Evolutionary conservation across 1,139 yeast genomes (phyloP), one percentile per base, ranked within the genome.

Genomic region (Yamadazyma sp.): DNA sequence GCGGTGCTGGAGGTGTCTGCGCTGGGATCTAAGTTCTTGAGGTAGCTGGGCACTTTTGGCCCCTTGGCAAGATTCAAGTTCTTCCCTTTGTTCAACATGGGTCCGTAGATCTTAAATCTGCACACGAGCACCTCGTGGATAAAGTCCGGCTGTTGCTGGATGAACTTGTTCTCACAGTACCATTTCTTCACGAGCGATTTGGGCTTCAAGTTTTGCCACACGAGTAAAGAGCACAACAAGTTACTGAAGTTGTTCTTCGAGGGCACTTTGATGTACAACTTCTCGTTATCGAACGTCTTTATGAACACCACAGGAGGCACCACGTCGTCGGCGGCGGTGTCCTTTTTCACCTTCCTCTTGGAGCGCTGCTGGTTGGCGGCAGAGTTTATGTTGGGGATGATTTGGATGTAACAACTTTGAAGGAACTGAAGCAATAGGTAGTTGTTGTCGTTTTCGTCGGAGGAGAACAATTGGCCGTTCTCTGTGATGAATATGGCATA

Each of bases 171-270:
- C 36, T 65, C 66, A 43, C 67, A 66, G 45, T 65, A 68, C 81
- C 81, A 74, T 55, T 82, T 82, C 46, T 78, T 76, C 23, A 73
- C 74, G 12, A 83, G 57, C 0, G 88, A 87, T 31, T 62, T 68
- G 2, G 83, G 79, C 45, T 68, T 74, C 49, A 83, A 54, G 35
- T 75, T 69, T 48, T 81, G 84, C 92, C 94, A 84, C 34, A 81
- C 75, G 26, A 81, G 54, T 34, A 83, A 59, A 17, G 75, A 56
- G 33, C 78, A 64, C n/a, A 83, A 48, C 23, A 83, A 55, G 37
- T 66, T 64, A 25, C 75, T 68, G 44, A 81, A 80, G 31, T 62
- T 66, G n/a, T 58, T 44, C 43, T 64, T 70, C 18, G 75, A 66
- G 2, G 67, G 56, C 6, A 77, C 64, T 40, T 66, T 70, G 37